These are phyloP conservation scores for Circinella umbellata DNA, from an alignment of 371 early-diverging fungal genomes.

Conservation along the genomic window DNA sequence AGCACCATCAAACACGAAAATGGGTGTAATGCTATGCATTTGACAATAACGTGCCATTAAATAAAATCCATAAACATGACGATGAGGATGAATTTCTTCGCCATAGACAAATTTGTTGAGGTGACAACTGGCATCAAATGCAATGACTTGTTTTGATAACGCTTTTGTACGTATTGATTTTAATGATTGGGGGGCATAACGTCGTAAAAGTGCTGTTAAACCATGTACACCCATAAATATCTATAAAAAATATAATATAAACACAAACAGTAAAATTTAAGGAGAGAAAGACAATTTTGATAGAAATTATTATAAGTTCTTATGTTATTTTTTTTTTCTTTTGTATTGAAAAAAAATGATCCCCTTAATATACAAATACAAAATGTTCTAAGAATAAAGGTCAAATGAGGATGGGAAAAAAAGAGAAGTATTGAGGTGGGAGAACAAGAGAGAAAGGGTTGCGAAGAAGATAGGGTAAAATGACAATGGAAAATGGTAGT, in stretches of 20 bases:
- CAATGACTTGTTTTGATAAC: slow-evolving; percentile 48
- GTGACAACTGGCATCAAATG: slow-evolving; percentile 66
- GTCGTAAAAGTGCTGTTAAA: slow-evolving; percentile 52
- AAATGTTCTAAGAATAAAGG: not conserved
- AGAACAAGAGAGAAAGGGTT: not conserved
- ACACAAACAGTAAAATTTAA: not conserved
- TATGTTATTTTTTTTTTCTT: not conserved
- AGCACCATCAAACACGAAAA: slow-evolving; percentile 68
- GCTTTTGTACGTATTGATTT: slow-evolving; percentile 32
- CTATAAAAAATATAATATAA: not conserved
- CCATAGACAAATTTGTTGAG: slow-evolving; percentile 61
- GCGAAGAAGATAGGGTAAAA: too few relatives aligned
- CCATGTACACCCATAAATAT: slow-evolving; percentile 60
- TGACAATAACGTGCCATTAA: slow-evolving; percentile 49
- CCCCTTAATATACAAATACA: not conserved
- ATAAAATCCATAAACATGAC: slow-evolving; percentile 62
- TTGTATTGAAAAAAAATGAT: not conserved
- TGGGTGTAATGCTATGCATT: slow-evolving; percentile 52
- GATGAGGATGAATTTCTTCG: slow-evolving; percentile 49
- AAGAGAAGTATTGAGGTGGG: not conserved
- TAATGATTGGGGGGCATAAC: slow-evolving; percentile 55
- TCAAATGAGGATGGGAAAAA: not conserved
- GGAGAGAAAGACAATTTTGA: too few relatives aligned
- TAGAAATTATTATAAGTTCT: too few relatives aligned
- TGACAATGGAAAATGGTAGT: not conserved